phyloP scores from a whole-genome alignment of 345 rosid genomes.

The Mercurialis annua region DNA sequence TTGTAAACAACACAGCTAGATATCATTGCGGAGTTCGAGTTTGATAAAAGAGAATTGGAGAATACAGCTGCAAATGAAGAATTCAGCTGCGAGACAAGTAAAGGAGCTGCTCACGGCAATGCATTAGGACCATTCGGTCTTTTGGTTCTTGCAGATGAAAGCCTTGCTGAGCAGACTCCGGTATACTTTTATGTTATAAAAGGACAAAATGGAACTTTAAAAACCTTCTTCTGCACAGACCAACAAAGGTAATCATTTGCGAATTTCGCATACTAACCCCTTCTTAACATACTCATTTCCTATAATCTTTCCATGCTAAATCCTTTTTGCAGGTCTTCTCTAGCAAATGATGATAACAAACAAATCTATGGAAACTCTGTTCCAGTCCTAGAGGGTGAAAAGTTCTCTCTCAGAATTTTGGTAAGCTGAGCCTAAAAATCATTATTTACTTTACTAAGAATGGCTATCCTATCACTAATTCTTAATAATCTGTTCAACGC shows the following conservation, averaged over 20 bases:
- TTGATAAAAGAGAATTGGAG: constrained; percentile 49
- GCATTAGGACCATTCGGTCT: constrained; percentile 92
- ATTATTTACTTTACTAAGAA: not conserved
- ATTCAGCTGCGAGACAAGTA: constrained; percentile 51
- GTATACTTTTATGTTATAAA: constrained; percentile 76
- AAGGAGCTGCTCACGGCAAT: constrained; percentile 59
- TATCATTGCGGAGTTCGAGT: constrained; percentile 58
- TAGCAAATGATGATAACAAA: constrained; percentile 61
- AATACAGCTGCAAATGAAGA: constrained; percentile 38
- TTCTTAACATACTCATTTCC: too few species aligned
- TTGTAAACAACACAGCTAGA: constrained; percentile 35
- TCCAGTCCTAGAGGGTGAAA: constrained; percentile 73
- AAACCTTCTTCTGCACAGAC: constrained; percentile 75
- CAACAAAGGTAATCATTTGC: constrained; percentile 70
- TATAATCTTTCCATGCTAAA: too few species aligned
- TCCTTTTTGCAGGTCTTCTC: constrained; percentile 50
- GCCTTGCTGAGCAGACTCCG: constrained; percentile 68
- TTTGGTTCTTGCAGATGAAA: constrained; percentile 63
- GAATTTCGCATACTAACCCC: too few species aligned
- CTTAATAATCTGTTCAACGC: not conserved
- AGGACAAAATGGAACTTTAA: constrained; percentile 50
- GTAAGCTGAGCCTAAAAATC: constrained; percentile 27
- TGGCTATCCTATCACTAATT: not conserved
- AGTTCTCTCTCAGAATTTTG: constrained; percentile 57
- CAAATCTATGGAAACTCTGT: constrained; percentile 50